Conservation (phyloP, 2,329 filamentous ascomycete species). For the Xylariales sp. region DNA sequence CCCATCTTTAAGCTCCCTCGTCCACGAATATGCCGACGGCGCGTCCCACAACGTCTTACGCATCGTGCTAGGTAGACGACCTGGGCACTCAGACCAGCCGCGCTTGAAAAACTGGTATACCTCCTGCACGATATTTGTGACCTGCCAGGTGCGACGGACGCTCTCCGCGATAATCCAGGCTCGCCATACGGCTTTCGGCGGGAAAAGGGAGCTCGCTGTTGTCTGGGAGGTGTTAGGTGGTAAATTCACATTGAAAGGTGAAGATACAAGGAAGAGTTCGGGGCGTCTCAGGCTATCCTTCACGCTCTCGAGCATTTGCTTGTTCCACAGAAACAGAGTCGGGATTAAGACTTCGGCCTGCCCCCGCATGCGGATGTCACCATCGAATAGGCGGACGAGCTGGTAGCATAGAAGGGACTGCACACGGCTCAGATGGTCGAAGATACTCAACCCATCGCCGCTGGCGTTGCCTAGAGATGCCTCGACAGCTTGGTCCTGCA, state of each 20-base stretch:
- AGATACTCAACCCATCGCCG: slow-evolving; percentile 29
- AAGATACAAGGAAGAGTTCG: slow-evolving; percentile 32
- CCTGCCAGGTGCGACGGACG: slow-evolving; percentile 47
- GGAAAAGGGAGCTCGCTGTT: neutral
- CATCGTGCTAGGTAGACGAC: slow-evolving; percentile 46
- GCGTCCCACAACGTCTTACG: slow-evolving; percentile 48
- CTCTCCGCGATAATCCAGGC: slow-evolving; percentile 50
- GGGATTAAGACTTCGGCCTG: slow-evolving; percentile 49
- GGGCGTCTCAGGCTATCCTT: slow-evolving; percentile 28
- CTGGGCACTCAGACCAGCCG: slow-evolving; percentile 47
- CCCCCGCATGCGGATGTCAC: slow-evolving; percentile 50
- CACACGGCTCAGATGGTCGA: slow-evolving; percentile 43
- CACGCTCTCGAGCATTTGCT: slow-evolving; percentile 41
- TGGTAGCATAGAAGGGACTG: slow-evolving; percentile 49
- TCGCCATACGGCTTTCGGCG: slow-evolving; percentile 41
- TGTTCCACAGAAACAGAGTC: slow-evolving; percentile 45
- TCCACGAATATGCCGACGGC: slow-evolving; percentile 43
- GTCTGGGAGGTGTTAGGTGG: neutral
- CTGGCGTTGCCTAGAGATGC: slow-evolving; percentile 26
- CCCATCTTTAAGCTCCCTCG: slow-evolving; percentile 31
- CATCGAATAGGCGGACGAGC: slow-evolving; percentile 52
- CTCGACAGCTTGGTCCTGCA: slow-evolving; percentile 42
- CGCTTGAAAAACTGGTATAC: slow-evolving; percentile 46
- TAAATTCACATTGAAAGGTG: slow-evolving; percentile 10
- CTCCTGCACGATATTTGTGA: slow-evolving; percentile 41